Conservation (phyloP, 208 protist species). For the Wallacemonas sp. region DNA sequence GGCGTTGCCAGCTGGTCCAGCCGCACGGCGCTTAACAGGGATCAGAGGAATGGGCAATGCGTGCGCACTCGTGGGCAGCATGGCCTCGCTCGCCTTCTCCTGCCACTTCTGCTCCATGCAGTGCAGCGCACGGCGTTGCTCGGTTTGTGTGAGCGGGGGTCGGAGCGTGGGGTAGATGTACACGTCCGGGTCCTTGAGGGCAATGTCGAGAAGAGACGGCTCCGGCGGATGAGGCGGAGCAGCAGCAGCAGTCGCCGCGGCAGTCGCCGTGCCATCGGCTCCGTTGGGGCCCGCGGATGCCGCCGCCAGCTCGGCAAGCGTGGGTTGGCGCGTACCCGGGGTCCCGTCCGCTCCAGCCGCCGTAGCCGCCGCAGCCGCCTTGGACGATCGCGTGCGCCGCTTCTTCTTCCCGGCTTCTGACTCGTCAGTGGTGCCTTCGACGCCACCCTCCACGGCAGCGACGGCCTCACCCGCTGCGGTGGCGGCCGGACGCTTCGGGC, state of each 20-base stretch:
- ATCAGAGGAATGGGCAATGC: constrained; percentile 37
- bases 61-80: constrained; percentile 36
- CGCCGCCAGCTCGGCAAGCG: neutral
- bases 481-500: too few relatives aligned
- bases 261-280: neutral
- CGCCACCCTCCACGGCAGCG: neutral
- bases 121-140: constrained; percentile 45
- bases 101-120: constrained; percentile 42
- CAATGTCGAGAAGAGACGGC: constrained; percentile 15
- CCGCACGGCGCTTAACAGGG: constrained; percentile 22
- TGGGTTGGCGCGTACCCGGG: neutral
- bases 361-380: neutral
- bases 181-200: constrained; percentile 12
- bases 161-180: constrained; percentile 57
- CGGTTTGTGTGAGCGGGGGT: constrained; percentile 44
- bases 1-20: neutral
- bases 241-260: neutral
- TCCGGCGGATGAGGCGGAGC: neutral
- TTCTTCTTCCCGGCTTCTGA: constrained; percentile 23
- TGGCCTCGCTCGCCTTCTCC: constrained; percentile 29
- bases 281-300: neutral
- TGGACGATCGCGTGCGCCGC: constrained; percentile 23
- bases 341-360: neutral
- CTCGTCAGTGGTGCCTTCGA: too few relatives aligned
- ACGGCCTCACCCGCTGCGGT: neutral